Conservation (phyloP, 2,329 filamentous ascomycete genomes). For the Colletotrichum sublineola region DNA sequence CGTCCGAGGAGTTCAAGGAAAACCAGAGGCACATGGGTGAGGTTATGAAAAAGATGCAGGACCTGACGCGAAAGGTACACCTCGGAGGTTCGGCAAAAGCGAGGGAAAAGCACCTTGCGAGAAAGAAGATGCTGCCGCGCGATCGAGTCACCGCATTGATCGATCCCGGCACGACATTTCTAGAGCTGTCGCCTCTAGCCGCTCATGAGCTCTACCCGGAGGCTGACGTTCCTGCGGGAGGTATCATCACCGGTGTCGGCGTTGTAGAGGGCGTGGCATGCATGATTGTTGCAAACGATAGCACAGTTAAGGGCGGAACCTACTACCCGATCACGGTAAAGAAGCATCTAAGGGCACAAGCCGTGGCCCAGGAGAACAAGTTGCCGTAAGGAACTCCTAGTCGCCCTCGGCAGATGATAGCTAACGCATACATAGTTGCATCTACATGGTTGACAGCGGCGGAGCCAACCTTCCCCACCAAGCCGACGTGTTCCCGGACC, state of each 20-base stretch:
- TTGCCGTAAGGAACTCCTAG: conserved; percentile 64
- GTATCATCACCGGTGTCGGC: conserved; percentile 93
- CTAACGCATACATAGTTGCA: conserved; percentile 68
- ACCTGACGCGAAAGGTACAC: conserved; percentile 78
- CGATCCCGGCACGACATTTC: conserved; percentile 89
- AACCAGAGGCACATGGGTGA: conserved; percentile 84
- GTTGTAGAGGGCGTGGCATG: conserved; percentile 91
- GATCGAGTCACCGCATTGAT: conserved; percentile 90
- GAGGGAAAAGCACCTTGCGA: conserved; percentile 85
- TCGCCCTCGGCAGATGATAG: neutral
- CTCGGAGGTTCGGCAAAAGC: conserved; percentile 86
- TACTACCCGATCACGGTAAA: conserved; percentile 98
- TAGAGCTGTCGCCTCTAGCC: conserved; percentile 94
- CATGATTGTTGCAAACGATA: conserved; percentile 95
- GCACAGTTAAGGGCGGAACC: conserved; percentile 96
- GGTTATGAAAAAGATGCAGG: conserved; percentile 76
- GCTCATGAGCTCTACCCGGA: conserved; percentile 88
- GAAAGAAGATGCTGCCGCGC: conserved; percentile 94
- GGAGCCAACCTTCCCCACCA: conserved; percentile 96
- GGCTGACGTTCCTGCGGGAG: conserved; percentile 88
- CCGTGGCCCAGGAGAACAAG: conserved; percentile 89
- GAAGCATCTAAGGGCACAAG: conserved; percentile 94
- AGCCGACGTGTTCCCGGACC: conserved; percentile 94
- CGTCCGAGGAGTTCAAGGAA: conserved; percentile 82
- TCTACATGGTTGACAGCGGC: conserved; percentile 96